Evolutionary conservation across 2,329 filamentous ascomycete genomes (phyloP).

Genomic region (Cercospora sojina): DNA sequence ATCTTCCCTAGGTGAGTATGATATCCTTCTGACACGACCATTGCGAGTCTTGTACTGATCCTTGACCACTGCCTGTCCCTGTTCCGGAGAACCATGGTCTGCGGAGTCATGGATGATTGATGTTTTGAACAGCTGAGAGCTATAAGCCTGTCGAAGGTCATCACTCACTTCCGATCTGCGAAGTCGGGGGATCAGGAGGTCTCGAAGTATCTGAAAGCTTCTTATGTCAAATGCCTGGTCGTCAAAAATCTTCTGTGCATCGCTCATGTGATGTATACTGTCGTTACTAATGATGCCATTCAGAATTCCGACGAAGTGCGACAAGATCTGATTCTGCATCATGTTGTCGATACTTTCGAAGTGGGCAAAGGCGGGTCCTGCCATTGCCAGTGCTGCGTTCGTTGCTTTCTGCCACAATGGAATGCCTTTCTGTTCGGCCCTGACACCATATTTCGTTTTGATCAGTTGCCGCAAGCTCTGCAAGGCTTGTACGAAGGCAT

Average conservation of each 20-base stretch:
- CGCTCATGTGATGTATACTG: constrained; percentile 34
- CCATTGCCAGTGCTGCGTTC: constrained; percentile 64
- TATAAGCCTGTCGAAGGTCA: constrained; percentile 65
- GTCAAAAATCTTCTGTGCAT: constrained; percentile 47
- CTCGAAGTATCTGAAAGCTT: constrained; percentile 67
- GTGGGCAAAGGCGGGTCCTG: constrained; percentile 63
- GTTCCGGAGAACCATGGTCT: constrained; percentile 55
- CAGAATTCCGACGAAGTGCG: constrained; percentile 44
- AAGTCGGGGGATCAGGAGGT: constrained; percentile 71
- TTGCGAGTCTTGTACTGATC: constrained; percentile 64
- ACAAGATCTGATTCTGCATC: constrained; percentile 47
- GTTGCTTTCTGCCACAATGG: constrained; percentile 81
- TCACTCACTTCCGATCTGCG: constrained; percentile 66
- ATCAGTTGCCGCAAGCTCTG: constrained; percentile 69
- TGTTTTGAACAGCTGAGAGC: constrained; percentile 73
- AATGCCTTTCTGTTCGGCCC: constrained; percentile 66
- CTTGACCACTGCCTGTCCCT: constrained; percentile 56
- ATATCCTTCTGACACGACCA: constrained; percentile 69
- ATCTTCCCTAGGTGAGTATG: constrained; percentile 62
- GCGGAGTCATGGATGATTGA: constrained; percentile 72
- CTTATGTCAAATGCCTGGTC: constrained; percentile 82
- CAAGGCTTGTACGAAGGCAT: constrained; percentile 65
- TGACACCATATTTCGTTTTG: constrained; percentile 75
- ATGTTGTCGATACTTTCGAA: constrained; percentile 37
- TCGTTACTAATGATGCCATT: constrained; percentile 42